phyloP scores from a whole-genome alignment of 2,329 filamentous ascomycete species.

The Knoxdaviesia capensis region DNA sequence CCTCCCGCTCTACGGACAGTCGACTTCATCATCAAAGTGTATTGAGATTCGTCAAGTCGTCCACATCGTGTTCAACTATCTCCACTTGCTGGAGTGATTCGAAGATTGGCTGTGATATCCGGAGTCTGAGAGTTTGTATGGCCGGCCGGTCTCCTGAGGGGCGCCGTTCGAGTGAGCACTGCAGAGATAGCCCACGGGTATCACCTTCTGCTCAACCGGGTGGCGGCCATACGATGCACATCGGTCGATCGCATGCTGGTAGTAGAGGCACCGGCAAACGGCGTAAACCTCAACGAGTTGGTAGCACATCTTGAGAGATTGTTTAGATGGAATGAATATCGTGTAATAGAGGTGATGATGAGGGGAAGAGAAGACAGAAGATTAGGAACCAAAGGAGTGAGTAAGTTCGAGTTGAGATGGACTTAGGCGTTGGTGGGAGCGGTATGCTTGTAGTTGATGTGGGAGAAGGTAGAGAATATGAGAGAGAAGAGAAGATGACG shows the following conservation, averaged over 20 bases:
- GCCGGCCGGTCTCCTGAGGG: neutral
- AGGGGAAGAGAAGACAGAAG: neutral
- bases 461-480: neutral
- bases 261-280: slow-evolving; percentile 74
- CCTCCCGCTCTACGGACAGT: too few relatives aligned
- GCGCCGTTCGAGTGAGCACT: slow-evolving; percentile 11
- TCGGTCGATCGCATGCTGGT: slow-evolving; percentile 68
- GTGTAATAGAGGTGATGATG: neutral
- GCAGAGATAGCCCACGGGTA: slow-evolving; percentile 71
- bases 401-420: neutral
- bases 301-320: slow-evolving; percentile 50
- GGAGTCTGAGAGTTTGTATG: slow-evolving; percentile 18
- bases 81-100: too few relatives aligned
- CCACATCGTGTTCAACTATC: too few relatives aligned
- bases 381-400: neutral
- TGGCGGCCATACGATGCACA: slow-evolving; percentile 59
- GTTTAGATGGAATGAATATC: neutral
- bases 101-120: slow-evolving; percentile 23
- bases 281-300: slow-evolving; percentile 73
- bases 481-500: neutral
- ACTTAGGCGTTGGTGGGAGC: neutral
- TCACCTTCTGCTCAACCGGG: slow-evolving; percentile 48
- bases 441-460: neutral
- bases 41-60: too few relatives aligned
- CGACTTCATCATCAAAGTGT: too few relatives aligned